phyloP scores from a whole-genome alignment of 2,329 filamentous ascomycete species.

The Fonsecaea pedrosoi region DNA sequence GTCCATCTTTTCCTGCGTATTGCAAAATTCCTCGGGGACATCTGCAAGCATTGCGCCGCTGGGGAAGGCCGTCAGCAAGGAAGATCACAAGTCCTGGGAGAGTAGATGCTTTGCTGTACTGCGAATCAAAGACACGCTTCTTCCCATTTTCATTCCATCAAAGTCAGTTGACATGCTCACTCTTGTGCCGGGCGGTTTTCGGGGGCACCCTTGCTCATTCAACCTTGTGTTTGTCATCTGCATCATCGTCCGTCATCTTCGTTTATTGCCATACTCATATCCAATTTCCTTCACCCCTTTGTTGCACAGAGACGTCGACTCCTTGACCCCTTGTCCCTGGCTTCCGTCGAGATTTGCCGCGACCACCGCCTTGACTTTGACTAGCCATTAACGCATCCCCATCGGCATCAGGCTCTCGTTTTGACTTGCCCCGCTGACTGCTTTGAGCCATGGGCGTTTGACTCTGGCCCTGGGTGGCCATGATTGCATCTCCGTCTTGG shows the following conservation, averaged over 20 bases:
- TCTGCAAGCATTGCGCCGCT: neutral
- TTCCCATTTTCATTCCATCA: neutral
- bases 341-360: slow-evolving; percentile 27
- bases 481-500: slow-evolving; percentile 37
- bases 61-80: neutral
- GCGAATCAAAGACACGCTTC: neutral
- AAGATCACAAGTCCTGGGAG: neutral
- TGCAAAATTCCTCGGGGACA: neutral
- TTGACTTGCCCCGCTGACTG: slow-evolving; percentile 18
- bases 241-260: slow-evolving; percentile 10
- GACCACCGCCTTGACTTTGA: slow-evolving; percentile 20
- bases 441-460: neutral
- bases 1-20: neutral
- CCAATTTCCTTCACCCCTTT: slow-evolving; percentile 17
- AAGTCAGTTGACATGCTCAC: slow-evolving; percentile 1
- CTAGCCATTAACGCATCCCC: slow-evolving; percentile 23
- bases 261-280: slow-evolving; percentile 21
- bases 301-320: slow-evolving; percentile 18
- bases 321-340: slow-evolving; percentile 20
- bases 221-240: neutral
- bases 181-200: neutral
- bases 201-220: neutral
- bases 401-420: slow-evolving; percentile 28
- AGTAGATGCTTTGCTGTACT: neutral
- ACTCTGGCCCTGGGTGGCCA: slow-evolving; percentile 31